Evolutionary conservation across 192 early-diverging fungal genomes (phyloP).

Genomic region (Powellomyces hirtus): DNA sequence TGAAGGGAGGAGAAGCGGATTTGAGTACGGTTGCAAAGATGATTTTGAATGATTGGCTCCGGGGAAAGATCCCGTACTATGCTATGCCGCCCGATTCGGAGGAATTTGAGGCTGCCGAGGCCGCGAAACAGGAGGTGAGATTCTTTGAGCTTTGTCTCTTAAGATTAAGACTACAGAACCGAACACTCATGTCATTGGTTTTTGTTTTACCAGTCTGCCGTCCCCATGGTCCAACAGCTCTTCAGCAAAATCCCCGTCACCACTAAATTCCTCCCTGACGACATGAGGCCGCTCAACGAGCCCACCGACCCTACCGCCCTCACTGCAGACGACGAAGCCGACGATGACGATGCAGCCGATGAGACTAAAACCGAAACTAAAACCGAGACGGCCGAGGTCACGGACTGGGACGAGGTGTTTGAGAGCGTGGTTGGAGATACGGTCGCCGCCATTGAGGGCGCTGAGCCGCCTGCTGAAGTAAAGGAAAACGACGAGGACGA

Average conservation of each 20-base stretch:
- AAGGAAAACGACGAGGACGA: conserved; percentile 41
- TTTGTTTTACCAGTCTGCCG: not conserved
- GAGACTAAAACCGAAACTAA: conserved; percentile 27
- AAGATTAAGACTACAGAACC: not conserved
- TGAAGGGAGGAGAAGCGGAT: conserved; percentile 97
- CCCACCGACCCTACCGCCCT: conserved; percentile 36
- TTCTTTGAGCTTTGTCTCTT: not conserved
- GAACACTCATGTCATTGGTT: not conserved
- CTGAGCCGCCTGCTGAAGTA: conserved; percentile 12
- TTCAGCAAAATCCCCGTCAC: conserved; percentile 91
- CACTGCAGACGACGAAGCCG: conserved; percentile 40
- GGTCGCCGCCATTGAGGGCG: conserved; percentile 28
- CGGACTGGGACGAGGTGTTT: conserved; percentile 89
- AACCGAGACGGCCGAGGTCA: conserved; percentile 39
- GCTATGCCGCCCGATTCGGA: conserved; percentile 68
- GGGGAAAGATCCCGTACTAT: conserved; percentile 96
- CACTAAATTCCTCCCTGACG: conserved; percentile 79
- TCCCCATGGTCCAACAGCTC: conserved; percentile 72
- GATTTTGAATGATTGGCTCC: conserved; percentile 98
- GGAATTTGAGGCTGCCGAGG: conserved; percentile 31
- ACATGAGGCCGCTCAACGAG: conserved; percentile 62
- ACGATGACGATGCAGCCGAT: conserved; percentile 42
- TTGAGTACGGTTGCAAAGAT: conserved; percentile 87
- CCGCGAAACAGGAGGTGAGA: not conserved
- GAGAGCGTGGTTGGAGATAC: conserved; percentile 73